Evolutionary conservation across 495 filamentous ascomycete species (phyloP).

Genomic region (Penicillium alfredii): DNA sequence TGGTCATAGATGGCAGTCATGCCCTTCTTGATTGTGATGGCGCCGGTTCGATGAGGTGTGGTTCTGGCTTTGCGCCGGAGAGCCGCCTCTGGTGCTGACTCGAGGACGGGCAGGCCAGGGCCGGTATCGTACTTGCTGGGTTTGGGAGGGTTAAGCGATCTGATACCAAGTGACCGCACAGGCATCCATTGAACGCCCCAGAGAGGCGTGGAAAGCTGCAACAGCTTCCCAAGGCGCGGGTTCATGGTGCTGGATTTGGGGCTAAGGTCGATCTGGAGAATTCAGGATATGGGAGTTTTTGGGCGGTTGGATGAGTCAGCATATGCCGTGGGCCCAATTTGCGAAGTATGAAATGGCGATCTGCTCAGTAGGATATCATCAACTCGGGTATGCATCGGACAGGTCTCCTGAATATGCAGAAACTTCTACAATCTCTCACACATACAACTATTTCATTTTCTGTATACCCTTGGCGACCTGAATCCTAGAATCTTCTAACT

Average conservation of each 20-base stretch:
- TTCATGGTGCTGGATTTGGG: conserved; percentile 24
- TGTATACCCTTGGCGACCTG: no score
- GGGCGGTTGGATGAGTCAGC: conserved; percentile 16
- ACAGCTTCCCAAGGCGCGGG: conserved; percentile 32
- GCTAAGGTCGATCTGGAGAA: conserved; percentile 2
- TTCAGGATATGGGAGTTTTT: conserved; percentile 18
- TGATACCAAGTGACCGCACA: conserved; percentile 41
- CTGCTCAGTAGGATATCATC: no score
- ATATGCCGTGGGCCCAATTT: no score
- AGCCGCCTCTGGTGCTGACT: conserved; percentile 69
- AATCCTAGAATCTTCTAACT: no score
- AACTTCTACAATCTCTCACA: neutral
- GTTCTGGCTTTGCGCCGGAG: conserved; percentile 70
- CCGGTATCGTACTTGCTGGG: conserved; percentile 42
- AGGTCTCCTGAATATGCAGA: neutral
- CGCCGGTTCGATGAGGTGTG: conserved; percentile 74
- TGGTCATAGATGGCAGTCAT: conserved; percentile 87
- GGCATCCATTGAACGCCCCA: conserved; percentile 17
- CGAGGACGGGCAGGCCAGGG: conserved; percentile 48
- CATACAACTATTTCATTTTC: no score
- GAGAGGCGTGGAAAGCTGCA: conserved; percentile 22
- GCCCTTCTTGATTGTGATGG: conserved; percentile 82
- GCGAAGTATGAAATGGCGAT: no score
- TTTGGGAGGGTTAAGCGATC: conserved; percentile 45
- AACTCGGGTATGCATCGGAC: no score